These are phyloP conservation scores for Chrysochromulina parva DNA, from an alignment of 78 protist species.

Conservation along the genomic window DNA sequence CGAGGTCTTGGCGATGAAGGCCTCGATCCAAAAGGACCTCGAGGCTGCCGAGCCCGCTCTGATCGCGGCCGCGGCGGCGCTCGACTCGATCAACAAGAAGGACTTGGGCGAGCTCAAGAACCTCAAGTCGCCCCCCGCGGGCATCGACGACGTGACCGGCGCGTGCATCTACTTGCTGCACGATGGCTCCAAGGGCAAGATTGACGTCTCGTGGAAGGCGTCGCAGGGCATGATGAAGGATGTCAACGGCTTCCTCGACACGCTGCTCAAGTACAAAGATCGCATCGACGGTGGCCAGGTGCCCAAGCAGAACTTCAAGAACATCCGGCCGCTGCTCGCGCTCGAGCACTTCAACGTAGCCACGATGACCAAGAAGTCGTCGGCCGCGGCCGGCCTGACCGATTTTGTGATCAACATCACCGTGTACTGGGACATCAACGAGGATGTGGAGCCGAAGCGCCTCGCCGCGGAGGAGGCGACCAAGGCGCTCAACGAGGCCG, in stretches of 20 bases:
- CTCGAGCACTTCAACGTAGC: conserved; percentile 48
- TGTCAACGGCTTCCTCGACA: conserved; percentile 50
- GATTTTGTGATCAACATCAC: conserved; percentile 51
- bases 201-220: conserved; percentile 52
- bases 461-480: conserved; percentile 32
- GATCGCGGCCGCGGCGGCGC: conserved; percentile 74
- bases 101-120: conserved; percentile 39
- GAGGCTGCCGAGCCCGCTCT: conserved; percentile 73
- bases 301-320: conserved; percentile 24
- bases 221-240: conserved; percentile 56
- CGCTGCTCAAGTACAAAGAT: conserved; percentile 14
- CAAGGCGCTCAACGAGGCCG: conserved; percentile 51
- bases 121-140: conserved; percentile 57
- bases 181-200: conserved; percentile 44
- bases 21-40: conserved; percentile 55
- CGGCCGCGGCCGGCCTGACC: conserved; percentile 67
- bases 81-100: conserved; percentile 69
- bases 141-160: conserved; percentile 53
- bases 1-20: conserved; percentile 25
- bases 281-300: conserved; percentile 43
- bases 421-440: conserved; percentile 61
- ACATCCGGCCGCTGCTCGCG: conserved; percentile 31
- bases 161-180: conserved; percentile 49
- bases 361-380: conserved; percentile 36
- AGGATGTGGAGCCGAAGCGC: conserved; percentile 72